phyloP scores from a whole-genome alignment of 441 rosid species.

The Populus hybrid region DNA sequence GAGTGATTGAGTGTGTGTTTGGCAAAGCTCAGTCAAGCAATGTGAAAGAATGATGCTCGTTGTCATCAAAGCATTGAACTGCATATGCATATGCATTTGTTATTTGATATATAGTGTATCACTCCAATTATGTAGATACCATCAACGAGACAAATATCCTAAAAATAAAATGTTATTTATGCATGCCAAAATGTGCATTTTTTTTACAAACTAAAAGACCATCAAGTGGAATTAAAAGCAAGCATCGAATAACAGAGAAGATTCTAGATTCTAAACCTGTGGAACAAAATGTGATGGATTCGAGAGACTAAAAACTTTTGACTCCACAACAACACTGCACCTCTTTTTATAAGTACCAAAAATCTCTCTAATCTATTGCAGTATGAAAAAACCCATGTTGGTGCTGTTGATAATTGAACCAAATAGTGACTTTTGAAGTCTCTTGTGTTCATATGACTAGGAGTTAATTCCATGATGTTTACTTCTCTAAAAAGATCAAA shows the following conservation, averaged over 20 bases:
- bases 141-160: not conserved
- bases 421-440: not conserved
- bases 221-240: not conserved
- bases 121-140: not conserved
- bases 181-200: not conserved
- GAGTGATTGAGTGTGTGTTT: not conserved
- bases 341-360: not conserved
- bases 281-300: not conserved
- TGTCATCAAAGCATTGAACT: conserved; percentile 2
- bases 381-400: not conserved
- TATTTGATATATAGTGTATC: not conserved
- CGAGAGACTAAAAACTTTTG: not conserved
- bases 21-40: not conserved
- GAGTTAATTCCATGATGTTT: not conserved
- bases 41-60: not conserved
- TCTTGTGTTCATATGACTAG: not conserved
- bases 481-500: not conserved
- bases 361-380: not conserved
- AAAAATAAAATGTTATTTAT: not conserved
- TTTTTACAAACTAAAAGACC: not conserved
- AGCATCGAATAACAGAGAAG: not conserved
- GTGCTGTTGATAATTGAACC: not conserved
- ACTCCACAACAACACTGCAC: not conserved
- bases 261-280: not conserved
- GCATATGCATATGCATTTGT: not conserved